Conservation (phyloP, 208 protist species). For the Crithidia bombi region DNA sequence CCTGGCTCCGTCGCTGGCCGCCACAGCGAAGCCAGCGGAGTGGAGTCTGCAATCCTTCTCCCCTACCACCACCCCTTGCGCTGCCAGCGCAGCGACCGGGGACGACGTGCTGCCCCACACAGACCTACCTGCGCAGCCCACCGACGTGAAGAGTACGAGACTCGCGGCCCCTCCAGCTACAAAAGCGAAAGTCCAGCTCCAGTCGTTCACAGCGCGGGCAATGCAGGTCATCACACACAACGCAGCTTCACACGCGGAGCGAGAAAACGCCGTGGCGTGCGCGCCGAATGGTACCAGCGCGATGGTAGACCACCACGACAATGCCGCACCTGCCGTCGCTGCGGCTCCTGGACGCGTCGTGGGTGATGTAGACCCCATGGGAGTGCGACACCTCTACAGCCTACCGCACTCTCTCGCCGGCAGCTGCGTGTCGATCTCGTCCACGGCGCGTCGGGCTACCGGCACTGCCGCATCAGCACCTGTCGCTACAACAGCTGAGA, state of each 20-base stretch:
- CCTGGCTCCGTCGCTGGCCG: constrained; percentile 7
- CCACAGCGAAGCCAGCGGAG: background rate
- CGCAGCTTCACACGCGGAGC: background rate
- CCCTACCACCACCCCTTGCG: background rate
- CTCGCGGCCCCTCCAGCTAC: background rate
- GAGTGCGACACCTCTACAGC: constrained; percentile 35
- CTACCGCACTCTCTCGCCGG: constrained; percentile 21
- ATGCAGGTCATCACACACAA: constrained; percentile 26
- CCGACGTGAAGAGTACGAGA: background rate
- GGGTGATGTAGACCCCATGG: constrained; percentile 27
- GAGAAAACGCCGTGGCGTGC: background rate
- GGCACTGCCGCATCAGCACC: background rate
- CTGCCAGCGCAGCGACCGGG: background rate
- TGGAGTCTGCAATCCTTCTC: constrained; percentile 4
- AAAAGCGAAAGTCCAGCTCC: background rate
- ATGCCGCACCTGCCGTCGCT: background rate
- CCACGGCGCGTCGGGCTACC: background rate
- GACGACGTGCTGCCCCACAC: background rate
- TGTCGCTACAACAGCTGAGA: background rate
- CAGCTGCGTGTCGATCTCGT: constrained; percentile 20
- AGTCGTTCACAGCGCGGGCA: constrained; percentile 17
- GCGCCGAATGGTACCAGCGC: background rate
- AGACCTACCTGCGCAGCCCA: background rate
- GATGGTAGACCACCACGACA: background rate
- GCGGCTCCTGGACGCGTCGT: background rate